Base-by-base conservation (phyloP, 2,329 filamentous ascomycete species). In the Diatrype stigma region DNA sequence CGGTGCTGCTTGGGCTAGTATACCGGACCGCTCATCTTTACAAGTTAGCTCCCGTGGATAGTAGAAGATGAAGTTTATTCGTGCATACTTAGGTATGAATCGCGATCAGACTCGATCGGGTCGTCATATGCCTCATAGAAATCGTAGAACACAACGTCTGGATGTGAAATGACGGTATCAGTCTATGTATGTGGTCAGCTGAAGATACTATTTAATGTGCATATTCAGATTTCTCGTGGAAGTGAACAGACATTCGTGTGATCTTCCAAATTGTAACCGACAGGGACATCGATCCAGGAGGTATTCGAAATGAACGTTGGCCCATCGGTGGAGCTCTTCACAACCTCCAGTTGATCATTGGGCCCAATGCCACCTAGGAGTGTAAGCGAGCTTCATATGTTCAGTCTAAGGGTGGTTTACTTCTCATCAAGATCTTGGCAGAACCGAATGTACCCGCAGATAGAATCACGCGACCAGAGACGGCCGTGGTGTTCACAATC, bases 401-500 rank as follows among this genome's bases (percentile, higher is more conserved):
- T n/a, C 14, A 30, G 12, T 16, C 16, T 3, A 17, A 48, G 26
- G 10, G 10, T 23, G 6, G 54, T 63, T 56, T 58, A 66, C 81
- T 86, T 58, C 85, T 78, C 67, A 89, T 75, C 5, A 90, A 76
- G 47, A 90, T 73, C 67, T 87, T 87, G 19, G 85, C 76, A 2
- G 84, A 85, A 21, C 84, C 85, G 53, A 90, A 87, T 2, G 85
- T 74, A 46, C 87, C 87, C 1, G 85, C 81, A 7, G 86, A 80
- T 26, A 89, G 73, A 55, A 90, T 80, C 38, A 90, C 85, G 51
- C 84, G 80, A 12, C 87, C 86, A 22, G 77, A 81, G 22, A 71
- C 67, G 5, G 75, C 63, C 21, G 83, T 83, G 49, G 89, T 69
- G 11, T 80, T 81, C 57, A 89, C 75, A 12, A 77, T 79, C 5